Evolutionary conservation across 2,329 filamentous ascomycete genomes (phyloP).

Genomic region (Phoma sp.): DNA sequence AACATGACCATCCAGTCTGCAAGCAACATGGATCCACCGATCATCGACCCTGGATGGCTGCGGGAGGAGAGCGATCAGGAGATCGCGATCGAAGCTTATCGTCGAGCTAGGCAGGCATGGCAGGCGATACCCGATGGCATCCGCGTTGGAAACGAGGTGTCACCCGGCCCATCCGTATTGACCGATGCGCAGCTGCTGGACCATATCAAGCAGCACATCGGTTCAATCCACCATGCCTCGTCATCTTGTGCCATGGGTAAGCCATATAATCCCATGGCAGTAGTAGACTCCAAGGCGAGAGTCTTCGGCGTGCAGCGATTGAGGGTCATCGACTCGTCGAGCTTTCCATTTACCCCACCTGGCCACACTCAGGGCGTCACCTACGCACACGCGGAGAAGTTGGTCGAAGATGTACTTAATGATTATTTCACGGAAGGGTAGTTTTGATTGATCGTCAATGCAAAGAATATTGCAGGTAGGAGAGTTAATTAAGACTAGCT

Average conservation of each 20-base stretch:
- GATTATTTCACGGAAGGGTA: background rate
- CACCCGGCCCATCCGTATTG: constrained; percentile 26
- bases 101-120: constrained; percentile 31
- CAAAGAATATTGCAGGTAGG: too few species aligned
- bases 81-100: constrained; percentile 38
- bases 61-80: constrained; percentile 37
- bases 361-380: constrained; percentile 44
- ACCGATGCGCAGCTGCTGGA: constrained; percentile 34
- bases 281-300: constrained; percentile 44
- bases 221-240: constrained; percentile 31
- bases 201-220: constrained; percentile 18
- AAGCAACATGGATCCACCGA: constrained; percentile 33
- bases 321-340: constrained; percentile 43
- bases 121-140: constrained; percentile 23
- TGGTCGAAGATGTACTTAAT: constrained; percentile 26
- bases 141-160: constrained; percentile 21
- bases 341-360: constrained; percentile 45
- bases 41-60: constrained; percentile 47
- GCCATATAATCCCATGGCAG: constrained; percentile 34
- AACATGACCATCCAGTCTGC: constrained; percentile 39
- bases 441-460: too few species aligned
- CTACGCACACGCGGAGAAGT: constrained; percentile 43
- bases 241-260: constrained; percentile 33
- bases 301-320: constrained; percentile 43
- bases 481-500: background rate